phyloP scores from a whole-genome alignment of 768 basidiomycete species.

The Mycena leptocephala region DNA sequence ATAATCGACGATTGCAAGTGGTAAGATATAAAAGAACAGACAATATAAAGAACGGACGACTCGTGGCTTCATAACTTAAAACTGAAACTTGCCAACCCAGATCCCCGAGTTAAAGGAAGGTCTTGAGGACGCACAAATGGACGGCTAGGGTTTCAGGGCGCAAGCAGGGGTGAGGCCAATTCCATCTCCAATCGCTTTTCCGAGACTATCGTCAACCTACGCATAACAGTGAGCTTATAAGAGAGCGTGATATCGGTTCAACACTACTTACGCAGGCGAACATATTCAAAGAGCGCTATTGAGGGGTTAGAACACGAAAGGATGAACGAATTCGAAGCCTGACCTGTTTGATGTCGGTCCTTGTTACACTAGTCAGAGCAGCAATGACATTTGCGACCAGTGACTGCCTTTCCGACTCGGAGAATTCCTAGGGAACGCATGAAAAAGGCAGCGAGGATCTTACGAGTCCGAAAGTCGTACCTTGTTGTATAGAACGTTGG shows the following conservation, averaged over 20 bases:
- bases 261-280: conserved; percentile 29
- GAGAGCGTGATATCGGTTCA: not conserved
- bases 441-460: not conserved
- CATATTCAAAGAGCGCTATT: conserved; percentile 35
- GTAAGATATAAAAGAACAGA: no score
- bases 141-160: not conserved
- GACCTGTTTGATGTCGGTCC: conserved; percentile 27
- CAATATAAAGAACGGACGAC: no score
- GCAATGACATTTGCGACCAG: conserved; percentile 29
- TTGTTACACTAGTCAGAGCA: conserved; percentile 18
- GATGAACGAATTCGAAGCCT: not conserved
- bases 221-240: not conserved
- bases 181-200: not conserved
- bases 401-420: conserved; percentile 25
- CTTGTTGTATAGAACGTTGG: conserved; percentile 28
- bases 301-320: not conserved
- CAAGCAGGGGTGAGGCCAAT: not conserved
- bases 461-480: not conserved
- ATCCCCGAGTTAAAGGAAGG: no score
- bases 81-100: no score
- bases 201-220: conserved; percentile 6
- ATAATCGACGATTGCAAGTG: no score
- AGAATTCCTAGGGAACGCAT: conserved; percentile 22
- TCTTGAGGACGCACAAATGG: no score
- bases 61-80: no score